Conservation (phyloP, 495 filamentous ascomycete genomes). For the Aspergillus olivimuriae region DNA sequence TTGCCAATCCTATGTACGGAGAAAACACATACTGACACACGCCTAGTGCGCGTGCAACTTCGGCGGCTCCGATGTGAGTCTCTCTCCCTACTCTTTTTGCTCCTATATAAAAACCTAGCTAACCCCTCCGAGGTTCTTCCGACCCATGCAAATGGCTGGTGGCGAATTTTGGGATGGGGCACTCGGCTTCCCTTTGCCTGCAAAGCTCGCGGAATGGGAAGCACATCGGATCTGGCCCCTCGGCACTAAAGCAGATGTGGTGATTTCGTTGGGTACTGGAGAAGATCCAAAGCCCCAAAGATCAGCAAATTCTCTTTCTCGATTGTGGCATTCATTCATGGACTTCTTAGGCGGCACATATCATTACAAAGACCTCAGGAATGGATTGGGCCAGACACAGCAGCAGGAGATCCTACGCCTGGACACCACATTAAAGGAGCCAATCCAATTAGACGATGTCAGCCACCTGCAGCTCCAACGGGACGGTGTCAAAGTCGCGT, state of each 20-base stretch:
- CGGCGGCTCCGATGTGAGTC: conserved; percentile 19
- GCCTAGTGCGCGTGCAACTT: conserved; percentile 20
- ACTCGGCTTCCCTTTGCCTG: conserved; percentile 26
- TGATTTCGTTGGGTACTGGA: conserved; percentile 23
- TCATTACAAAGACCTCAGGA: no score
- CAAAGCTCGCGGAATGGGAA: conserved; percentile 27
- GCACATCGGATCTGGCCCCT: conserved; percentile 14
- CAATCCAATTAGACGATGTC: conserved; percentile 18
- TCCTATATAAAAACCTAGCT: no score
- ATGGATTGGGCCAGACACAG: background rate
- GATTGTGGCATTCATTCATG: conserved; percentile 17
- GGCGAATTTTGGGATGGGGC: conserved; percentile 28
- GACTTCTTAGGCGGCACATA: conserved; percentile 16
- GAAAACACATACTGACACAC: conserved; percentile 1
- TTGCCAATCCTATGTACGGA: background rate
- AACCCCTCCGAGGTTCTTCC: conserved; percentile 12
- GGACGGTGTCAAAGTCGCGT: no score
- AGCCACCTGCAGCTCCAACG: conserved; percentile 6
- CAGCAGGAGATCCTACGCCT: conserved; percentile 8
- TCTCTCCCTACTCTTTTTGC: background rate
- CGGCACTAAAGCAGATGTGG: conserved; percentile 12
- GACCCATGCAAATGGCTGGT: conserved; percentile 9
- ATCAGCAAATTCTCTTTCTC: conserved; percentile 12
- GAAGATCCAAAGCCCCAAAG: conserved; percentile 4
- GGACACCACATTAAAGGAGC: conserved; percentile 14